phyloP scores from a whole-genome alignment of 345 rosid genomes.

The Eucalyptus curtisii region DNA sequence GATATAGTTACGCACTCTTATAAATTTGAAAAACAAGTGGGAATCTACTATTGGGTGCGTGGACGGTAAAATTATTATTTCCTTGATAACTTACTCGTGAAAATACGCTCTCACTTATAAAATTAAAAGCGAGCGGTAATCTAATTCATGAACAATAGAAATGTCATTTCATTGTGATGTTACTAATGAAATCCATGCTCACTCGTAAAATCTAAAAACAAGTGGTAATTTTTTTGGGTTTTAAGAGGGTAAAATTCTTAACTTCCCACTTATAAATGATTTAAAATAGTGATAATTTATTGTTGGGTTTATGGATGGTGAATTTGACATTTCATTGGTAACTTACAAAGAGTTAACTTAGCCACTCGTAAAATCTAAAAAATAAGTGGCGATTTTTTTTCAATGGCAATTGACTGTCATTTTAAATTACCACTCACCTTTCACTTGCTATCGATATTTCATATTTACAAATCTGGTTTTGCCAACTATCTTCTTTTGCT shows the following conservation, averaged over 20 bases:
- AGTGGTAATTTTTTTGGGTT: too few relatives aligned
- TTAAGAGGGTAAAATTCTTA: too few relatives aligned
- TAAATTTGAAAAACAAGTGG: not conserved
- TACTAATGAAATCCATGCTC: too few relatives aligned
- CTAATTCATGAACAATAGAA: fast-evolving
- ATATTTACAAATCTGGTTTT: not conserved
- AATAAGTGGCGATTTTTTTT: not conserved
- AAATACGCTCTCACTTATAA: fast-evolving
- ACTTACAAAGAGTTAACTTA: not conserved
- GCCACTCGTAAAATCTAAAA: not conserved
- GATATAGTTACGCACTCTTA: too few relatives aligned
- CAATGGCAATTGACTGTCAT: not conserved
- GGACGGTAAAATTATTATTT: too few relatives aligned
- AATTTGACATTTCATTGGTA: not conserved
- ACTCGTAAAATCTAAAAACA: too few relatives aligned
- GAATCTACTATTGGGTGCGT: not conserved
- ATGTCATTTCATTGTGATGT: too few relatives aligned
- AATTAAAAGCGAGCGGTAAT: too few relatives aligned
- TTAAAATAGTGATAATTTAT: too few relatives aligned
- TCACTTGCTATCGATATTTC: not conserved
- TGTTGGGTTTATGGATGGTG: not conserved
- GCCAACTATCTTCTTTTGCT: not conserved
- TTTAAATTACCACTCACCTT: not conserved
- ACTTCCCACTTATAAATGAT: too few relatives aligned
- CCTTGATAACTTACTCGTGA: fast-evolving